Evolutionary conservation across 1,284 basidiomycete genomes (phyloP), one percentile per base, ranked within the genome.

Genomic region (Microbotryum silenes-acaulis): DNA sequence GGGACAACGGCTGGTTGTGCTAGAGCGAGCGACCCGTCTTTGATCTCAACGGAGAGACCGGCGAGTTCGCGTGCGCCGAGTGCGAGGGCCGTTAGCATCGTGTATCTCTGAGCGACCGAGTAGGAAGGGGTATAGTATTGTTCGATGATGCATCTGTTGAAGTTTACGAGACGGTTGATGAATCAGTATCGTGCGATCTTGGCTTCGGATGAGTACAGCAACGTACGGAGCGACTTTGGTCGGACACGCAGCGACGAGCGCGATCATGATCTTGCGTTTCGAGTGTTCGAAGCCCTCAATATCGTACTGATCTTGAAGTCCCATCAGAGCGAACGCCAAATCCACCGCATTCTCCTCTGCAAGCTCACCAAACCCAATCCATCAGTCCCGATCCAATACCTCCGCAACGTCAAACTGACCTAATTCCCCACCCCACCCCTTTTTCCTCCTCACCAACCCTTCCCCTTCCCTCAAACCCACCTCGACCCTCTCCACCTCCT

Each of bases 101-200:
- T 82, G 63, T 83, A 86, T 14, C 92, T 85, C 72, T 97, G 91
- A 25, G 84, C 82, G 6, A 83, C 82, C 0, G 91, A 91, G 75
- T 94, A 97, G 69, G 93, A 89, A 55, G 88, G 87, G 63, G 86
- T 85, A 77, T 97, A 97, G 75, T 91, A 90, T 72, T 96, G 89
- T 73, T 97, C 90, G 51, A 88, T 85, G n/a, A 94, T 78, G 53
- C 83, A 81, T 4, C 91, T 93, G 72, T 1, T 7, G 18, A 23
- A 64, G 16, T 42, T 54, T 58, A 48, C 66, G 45, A 10, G 52
- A 21, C 50, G 21, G 45, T 6, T 42, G 37, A 42, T 1, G 37
- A 12, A 42, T 42, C 2, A 31, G 25, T 31, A 0, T 9, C 18
- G 10, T 42, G 37, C 12, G 7, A 14, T 21, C n/a, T 51, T 37